phyloP scores from a whole-genome alignment of 768 basidiomycete species.

The Trametes gibbosa region DNA sequence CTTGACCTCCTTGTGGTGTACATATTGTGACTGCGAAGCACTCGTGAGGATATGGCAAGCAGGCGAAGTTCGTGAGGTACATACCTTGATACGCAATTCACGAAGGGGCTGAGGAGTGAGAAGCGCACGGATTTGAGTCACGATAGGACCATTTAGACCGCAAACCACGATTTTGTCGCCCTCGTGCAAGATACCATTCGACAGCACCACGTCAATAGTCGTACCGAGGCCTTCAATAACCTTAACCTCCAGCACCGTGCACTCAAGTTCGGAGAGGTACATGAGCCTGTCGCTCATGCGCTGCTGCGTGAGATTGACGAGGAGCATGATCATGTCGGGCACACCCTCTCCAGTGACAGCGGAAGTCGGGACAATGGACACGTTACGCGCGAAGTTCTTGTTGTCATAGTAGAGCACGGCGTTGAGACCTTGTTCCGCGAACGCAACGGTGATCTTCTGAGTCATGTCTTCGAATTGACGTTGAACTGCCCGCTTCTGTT shows the following conservation, averaged over 20 bases:
- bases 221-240: conserved; percentile 97
- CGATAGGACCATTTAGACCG: conserved; percentile 95
- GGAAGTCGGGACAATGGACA: conserved; percentile 96
- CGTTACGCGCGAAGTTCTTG: conserved; percentile 90
- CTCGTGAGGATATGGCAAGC: neutral
- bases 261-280: conserved; percentile 97
- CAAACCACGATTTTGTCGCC: conserved; percentile 95
- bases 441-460: conserved; percentile 81
- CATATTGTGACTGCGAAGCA: conserved; percentile 75
- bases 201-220: conserved; percentile 94
- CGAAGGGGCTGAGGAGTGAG: conserved; percentile 95
- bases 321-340: conserved; percentile 98
- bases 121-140: conserved; percentile 90
- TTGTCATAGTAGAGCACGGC: conserved; percentile 96
- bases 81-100: conserved; percentile 91
- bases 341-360: conserved; percentile 98
- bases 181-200: conserved; percentile 89
- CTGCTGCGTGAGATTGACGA: conserved; percentile 95
- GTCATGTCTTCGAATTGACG: conserved; percentile 92
- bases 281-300: conserved; percentile 96
- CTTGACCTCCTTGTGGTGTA: conserved; percentile 96
- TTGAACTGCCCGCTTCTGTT: conserved; percentile 75
- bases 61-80: neutral
- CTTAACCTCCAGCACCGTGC: conserved; percentile 98
- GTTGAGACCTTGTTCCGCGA: conserved; percentile 98